A percentile compares a stretch with the other conserved stretches of the same genome.
Evolutionary conservation across 2,329 filamentous ascomycete genomes (phyloP).

Genomic region (Aspergillus japonicus): DNA sequence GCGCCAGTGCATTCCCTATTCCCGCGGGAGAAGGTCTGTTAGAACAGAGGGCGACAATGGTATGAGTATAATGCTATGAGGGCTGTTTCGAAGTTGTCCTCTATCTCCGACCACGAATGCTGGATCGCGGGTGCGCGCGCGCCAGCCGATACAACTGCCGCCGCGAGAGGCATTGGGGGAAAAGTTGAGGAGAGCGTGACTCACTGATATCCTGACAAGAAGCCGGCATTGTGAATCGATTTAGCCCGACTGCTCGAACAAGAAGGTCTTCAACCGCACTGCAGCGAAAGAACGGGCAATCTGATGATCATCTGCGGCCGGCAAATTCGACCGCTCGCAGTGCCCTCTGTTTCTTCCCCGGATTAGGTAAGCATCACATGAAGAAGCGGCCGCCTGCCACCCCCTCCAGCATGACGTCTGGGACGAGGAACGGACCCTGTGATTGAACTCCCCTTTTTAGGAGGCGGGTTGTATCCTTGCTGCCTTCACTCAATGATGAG

Average conservation of each 20-base stretch:
- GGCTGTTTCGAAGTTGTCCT: not conserved
- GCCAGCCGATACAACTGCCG: no score
- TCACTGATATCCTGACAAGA: conserved; percentile 96
- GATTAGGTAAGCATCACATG: conserved; percentile 37
- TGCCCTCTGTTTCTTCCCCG: conserved; percentile 18
- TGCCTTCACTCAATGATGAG: not conserved
- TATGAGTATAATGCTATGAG: not conserved
- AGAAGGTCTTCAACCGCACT: not conserved
- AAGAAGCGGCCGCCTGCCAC: conserved; percentile 5
- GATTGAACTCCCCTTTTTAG: not conserved
- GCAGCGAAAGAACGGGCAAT: not conserved
- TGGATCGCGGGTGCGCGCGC: no score
- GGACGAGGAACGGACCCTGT: not conserved
- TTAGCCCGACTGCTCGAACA: conserved; percentile 1
- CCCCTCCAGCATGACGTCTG: conserved; percentile 12
- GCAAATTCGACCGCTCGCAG: conserved; percentile 13
- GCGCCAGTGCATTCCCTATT: conserved; percentile 81
- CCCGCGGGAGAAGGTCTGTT: conserved; percentile 13
- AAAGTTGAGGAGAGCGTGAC: conserved; percentile 35
- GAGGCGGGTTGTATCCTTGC: not conserved
- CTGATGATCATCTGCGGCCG: conserved; percentile 6
- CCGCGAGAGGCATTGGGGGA: not conserved
- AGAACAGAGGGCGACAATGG: conserved; percentile 7
- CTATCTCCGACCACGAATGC: no score
- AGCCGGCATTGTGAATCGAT: conserved; percentile 71